phyloP scores from a whole-genome alignment of 2,329 filamentous ascomycete genomes.

The Cercospora canescens region DNA sequence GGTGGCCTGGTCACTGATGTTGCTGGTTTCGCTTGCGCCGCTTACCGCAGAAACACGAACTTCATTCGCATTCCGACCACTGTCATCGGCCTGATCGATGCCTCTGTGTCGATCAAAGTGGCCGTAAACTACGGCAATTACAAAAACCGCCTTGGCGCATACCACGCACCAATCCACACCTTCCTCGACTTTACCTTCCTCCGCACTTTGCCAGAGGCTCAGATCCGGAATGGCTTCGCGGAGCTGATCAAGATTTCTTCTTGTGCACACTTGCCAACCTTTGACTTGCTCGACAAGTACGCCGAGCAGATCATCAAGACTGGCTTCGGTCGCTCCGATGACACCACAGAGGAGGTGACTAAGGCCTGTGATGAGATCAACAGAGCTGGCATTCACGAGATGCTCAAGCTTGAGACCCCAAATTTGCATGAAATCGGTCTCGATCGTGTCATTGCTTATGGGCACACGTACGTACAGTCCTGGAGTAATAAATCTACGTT shows the following conservation, averaged over 20 bases:
- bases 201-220: conserved; percentile 64
- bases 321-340: conserved; percentile 63
- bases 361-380: conserved; percentile 67
- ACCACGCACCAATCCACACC: conserved; percentile 68
- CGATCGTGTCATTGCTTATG: conserved; percentile 72
- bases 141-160: conserved; percentile 73
- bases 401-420: conserved; percentile 72
- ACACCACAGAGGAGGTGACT: conserved; percentile 56
- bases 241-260: conserved; percentile 76
- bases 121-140: conserved; percentile 75
- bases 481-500: neutral
- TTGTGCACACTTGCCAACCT: conserved; percentile 66
- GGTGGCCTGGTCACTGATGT: conserved; percentile 73
- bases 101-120: conserved; percentile 76
- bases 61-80: conserved; percentile 74
- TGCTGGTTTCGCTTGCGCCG: conserved; percentile 70
- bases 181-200: conserved; percentile 74
- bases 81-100: conserved; percentile 73
- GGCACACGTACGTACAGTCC: conserved; percentile 58
- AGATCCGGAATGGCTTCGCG: conserved; percentile 72
- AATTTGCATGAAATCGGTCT: conserved; percentile 73
- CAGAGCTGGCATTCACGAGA: conserved; percentile 68
- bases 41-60: conserved; percentile 71
- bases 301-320: conserved; percentile 67
- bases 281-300: conserved; percentile 67